These are phyloP conservation scores for Bullera alba DNA, from an alignment of 768 basidiomycete genomes.

Conservation along the genomic window DNA sequence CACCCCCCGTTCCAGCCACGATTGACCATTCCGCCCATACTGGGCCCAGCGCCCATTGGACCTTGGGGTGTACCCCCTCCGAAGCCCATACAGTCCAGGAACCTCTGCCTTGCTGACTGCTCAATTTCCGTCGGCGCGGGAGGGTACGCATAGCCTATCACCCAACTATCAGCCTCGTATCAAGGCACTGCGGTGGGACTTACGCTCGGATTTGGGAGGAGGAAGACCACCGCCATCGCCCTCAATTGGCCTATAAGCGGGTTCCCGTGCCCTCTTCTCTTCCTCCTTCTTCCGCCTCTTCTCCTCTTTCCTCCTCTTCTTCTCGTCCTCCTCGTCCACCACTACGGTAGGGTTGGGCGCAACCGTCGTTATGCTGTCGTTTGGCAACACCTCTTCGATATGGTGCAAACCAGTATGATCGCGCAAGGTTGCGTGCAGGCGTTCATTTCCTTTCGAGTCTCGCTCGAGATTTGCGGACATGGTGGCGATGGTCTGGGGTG, in stretches of 20 bases:
- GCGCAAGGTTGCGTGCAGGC: conserved; percentile 20
- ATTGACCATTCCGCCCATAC: not conserved
- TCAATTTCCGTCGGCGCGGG: conserved; percentile 25
- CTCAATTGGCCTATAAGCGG: conserved; percentile 10
- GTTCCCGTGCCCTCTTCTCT: conserved; percentile 1
- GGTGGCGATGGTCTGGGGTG: conserved; percentile 19
- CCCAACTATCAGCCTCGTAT: not conserved
- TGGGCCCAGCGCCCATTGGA: not conserved
- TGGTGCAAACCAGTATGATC: conserved; percentile 17
- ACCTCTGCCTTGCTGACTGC: conserved; percentile 19
- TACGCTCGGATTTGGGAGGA: conserved; percentile 22
- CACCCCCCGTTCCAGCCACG: not conserved
- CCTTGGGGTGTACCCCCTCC: not conserved
- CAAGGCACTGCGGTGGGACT: not conserved
- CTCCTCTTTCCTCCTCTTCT: conserved; percentile 9
- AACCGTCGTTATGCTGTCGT: not conserved
- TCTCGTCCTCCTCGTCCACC: conserved; percentile 6
- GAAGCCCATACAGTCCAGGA: conserved; percentile 1
- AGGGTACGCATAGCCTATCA: conserved; percentile 25
- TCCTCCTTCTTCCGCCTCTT: conserved; percentile 5
- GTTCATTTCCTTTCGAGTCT: conserved; percentile 18
- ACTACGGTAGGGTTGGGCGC: not conserved
- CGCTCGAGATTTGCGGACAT: conserved; percentile 21
- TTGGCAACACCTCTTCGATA: not conserved
- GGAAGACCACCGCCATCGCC: conserved; percentile 8